Evolutionary conservation across 352 stramenopile species (phyloP).

Genomic region (Pythium brassicae): DNA sequence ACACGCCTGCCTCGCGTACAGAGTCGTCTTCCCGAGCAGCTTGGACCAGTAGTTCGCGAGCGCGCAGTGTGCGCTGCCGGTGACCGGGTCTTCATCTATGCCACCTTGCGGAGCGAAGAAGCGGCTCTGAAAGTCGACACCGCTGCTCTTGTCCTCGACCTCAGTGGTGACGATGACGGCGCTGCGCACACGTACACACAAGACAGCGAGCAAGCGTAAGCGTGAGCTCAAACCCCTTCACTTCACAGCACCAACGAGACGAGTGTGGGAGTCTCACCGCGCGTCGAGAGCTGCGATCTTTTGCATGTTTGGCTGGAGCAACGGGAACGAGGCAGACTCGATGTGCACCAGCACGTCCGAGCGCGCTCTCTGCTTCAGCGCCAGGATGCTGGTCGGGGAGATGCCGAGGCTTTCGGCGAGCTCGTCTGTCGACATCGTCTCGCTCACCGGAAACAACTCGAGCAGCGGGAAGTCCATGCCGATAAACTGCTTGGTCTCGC

Average conservation of each 20-base stretch:
- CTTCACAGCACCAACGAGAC: too few species aligned
- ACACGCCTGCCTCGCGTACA: constrained; percentile 43
- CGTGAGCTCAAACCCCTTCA: too few species aligned
- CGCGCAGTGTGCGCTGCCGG: constrained; percentile 87
- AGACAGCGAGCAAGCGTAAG: too few species aligned
- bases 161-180: constrained; percentile 31
- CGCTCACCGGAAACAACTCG: constrained; percentile 7
- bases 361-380: constrained; percentile 12
- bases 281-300: constrained; percentile 18
- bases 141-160: constrained; percentile 9
- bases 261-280: too few species aligned
- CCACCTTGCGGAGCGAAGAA: constrained; percentile 90
- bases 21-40: constrained; percentile 32
- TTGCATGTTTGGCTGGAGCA: constrained; percentile 22
- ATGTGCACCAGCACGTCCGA: constrained; percentile 28
- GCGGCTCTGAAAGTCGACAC: constrained; percentile 50
- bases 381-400: constrained; percentile 10
- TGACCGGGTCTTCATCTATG: constrained; percentile 93
- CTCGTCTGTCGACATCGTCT: constrained; percentile 5
- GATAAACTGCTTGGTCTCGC: constrained; percentile 29
- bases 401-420: constrained; percentile 19
- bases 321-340: constrained; percentile 11
- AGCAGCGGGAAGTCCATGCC: constrained; percentile 58
- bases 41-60: constrained; percentile 83
- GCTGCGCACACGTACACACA: too few species aligned